phyloP scores from a whole-genome alignment of 495 filamentous ascomycete genomes.

The Daldinia loculata region DNA sequence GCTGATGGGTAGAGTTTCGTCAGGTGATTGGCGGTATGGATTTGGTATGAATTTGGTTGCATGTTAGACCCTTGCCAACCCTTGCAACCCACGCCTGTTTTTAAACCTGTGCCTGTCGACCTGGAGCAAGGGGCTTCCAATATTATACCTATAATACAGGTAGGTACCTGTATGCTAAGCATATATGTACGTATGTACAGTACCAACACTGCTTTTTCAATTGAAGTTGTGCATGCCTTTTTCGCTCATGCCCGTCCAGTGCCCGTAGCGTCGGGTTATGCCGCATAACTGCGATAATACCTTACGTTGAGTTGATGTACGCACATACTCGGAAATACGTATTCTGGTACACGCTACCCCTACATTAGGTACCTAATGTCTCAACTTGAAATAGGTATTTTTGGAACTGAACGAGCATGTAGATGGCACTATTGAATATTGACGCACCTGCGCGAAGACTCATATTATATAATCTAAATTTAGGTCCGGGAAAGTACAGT shows the following conservation, averaged over 20 bases:
- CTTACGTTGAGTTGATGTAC: background rate
- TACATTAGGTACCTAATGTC: background rate
- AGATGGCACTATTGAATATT: background rate
- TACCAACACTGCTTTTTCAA: background rate
- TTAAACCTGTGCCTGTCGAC: constrained; percentile 26
- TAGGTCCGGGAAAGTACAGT: too few species aligned
- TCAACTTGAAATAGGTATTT: background rate
- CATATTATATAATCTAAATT: background rate
- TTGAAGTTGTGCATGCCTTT: constrained; percentile 3
- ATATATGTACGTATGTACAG: background rate
- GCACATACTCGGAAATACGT: background rate
- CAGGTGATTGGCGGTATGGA: constrained; percentile 37
- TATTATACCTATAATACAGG: background rate
- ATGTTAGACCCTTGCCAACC: constrained; percentile 24
- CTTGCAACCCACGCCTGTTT: constrained; percentile 18
- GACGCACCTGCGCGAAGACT: background rate
- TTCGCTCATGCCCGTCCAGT: background rate
- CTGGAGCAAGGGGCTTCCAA: constrained; percentile 10
- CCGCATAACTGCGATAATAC: constrained; percentile 11
- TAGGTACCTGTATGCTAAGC: background rate
- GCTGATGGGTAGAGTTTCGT: constrained; percentile 6
- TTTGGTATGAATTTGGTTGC: background rate
- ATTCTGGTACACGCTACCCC: background rate
- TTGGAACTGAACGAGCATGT: background rate
- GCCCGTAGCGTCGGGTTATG: constrained; percentile 26